phyloP scores from a whole-genome alignment of 2,329 filamentous ascomycete species.

The Penicillium sp. region DNA sequence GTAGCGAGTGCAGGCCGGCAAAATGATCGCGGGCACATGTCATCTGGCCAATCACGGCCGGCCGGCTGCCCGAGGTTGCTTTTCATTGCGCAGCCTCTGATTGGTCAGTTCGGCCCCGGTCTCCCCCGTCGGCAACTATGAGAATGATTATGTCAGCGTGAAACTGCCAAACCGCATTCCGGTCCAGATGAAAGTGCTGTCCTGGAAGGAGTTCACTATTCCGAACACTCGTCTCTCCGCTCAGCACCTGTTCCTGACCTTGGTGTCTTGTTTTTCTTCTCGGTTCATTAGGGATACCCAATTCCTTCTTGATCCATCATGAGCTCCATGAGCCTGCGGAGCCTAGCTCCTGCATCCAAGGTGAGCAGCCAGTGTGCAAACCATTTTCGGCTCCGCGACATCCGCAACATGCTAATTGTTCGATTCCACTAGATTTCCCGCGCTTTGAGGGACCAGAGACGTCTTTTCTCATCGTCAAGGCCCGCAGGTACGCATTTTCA shows the following conservation, averaged over 20 bases:
- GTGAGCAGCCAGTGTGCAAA: conserved; percentile 34
- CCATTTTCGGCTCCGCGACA: conserved; percentile 21
- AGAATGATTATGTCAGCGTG: conserved; percentile 34
- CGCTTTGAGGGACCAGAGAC: conserved; percentile 60
- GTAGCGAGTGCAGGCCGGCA: conserved; percentile 23
- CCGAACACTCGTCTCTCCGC: conserved; percentile 21
- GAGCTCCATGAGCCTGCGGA: conserved; percentile 51
- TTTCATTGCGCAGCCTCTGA: conserved; percentile 33
- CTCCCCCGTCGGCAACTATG: conserved; percentile 34
- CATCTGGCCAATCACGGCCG: conserved; percentile 29
- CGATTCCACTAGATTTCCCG: conserved; percentile 56
- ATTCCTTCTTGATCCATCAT: conserved; percentile 41
- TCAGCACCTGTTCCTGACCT: conserved; percentile 15
- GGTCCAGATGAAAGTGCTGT: conserved; percentile 16
- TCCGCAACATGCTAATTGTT: conserved; percentile 23
- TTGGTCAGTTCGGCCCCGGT: conserved; percentile 34
- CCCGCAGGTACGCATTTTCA: conserved; percentile 61
- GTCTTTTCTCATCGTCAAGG: conserved; percentile 83
- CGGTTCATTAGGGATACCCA: conserved; percentile 26
- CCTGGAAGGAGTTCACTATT: conserved; percentile 23
- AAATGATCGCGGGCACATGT: conserved; percentile 33
- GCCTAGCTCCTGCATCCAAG: conserved; percentile 48
- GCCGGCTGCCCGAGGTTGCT: conserved; percentile 36
- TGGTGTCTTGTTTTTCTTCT: conserved; percentile 22
- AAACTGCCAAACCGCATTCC: conserved; percentile 20